These are phyloP conservation scores for Zalaria sp. DNA, from an alignment of 2,329 filamentous ascomycete species.

Conservation along the genomic window DNA sequence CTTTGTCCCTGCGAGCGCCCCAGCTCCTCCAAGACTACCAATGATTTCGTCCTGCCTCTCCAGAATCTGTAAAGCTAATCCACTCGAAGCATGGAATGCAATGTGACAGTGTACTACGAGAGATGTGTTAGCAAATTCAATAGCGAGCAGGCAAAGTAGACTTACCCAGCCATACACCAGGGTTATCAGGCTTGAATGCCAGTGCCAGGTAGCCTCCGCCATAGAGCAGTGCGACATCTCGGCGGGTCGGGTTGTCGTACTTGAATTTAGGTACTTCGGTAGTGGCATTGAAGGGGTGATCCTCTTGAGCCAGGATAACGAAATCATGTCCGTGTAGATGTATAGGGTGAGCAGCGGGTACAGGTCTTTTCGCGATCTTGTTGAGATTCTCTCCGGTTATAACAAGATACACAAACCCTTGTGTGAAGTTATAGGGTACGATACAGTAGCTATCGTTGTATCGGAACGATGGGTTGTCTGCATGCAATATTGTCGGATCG, in stretches of 20 bases:
- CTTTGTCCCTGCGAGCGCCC: background rate
- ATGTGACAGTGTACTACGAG: constrained; percentile 10
- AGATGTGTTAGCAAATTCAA: background rate
- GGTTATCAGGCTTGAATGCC: constrained; percentile 6
- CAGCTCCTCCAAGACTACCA: background rate
- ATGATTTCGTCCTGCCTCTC: constrained; percentile 10
- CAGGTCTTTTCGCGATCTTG: constrained; percentile 3
- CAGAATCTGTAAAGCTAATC: constrained; percentile 12
- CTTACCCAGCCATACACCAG: constrained; percentile 4
- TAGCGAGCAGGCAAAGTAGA: background rate
- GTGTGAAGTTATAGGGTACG: constrained; percentile 1
- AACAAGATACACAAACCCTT: constrained; percentile 15
- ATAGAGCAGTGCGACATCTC: constrained; percentile 3
- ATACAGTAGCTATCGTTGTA: too few relatives aligned
- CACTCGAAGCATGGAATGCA: constrained; percentile 12
- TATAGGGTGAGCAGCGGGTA: constrained; percentile 15
- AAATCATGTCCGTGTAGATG: constrained; percentile 19
- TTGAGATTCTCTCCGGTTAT: constrained; percentile 11
- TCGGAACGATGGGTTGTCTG: constrained; percentile 9
- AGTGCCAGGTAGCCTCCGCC: constrained; percentile 2
- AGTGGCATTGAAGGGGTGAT: constrained; percentile 3
- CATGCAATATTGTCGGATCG: constrained; percentile 14
- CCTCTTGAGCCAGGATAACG: constrained; percentile 11
- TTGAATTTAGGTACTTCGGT: constrained; percentile 7
- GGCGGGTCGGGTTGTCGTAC: constrained; percentile 6